Evolutionary conservation across 2,329 filamentous ascomycete genomes (phyloP), one percentile per base, ranked within the genome.

Genomic region (Penicillium sp.): DNA sequence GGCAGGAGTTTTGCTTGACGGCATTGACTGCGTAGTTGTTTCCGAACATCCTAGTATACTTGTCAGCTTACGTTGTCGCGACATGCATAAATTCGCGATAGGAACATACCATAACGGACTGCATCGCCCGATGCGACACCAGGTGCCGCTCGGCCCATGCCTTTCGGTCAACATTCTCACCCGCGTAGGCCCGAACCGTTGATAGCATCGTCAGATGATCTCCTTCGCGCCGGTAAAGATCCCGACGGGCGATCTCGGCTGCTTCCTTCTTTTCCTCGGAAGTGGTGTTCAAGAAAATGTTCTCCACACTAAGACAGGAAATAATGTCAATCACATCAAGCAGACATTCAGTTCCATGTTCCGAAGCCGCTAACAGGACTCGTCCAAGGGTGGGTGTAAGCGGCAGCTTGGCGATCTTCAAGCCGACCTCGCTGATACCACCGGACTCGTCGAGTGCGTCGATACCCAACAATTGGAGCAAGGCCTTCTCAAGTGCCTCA

Each of bases 301-400:
- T 86, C 66, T 88, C 86, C 1, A 87, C 84, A 59, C 82, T 86
- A n/a, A 88, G 77, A 45, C 82, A 84, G 1, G 86, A 83, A 49
- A 88, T 90, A 54, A 97, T 88, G 68, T 98, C 95, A 61, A 99
- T 93, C 4, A 87, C 87, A 64, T 96, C 91, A 0, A 88, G 74
- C 1, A 97, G 77, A 65, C 92, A 96, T 64, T 90, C 85, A 49
- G 84, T 84, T 43, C 88, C 84, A 0, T 88, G 83, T 7, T 84
- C 83, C 0, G 88, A 86, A 0, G 93, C 90, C 43, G 91, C 90
- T 19, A 99, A 80, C 0, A 99, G 80, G 1, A 96, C 91, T 1
- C 92, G 86, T 0, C 89, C 92, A 9, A 96, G 85, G 0, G 89
- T 84, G 0, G 91, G 91, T 0, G 91, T 87, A 1, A 99, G 82